Conservation (phyloP, 768 basidiomycete species). For the Daedaleopsis nitida region DNA sequence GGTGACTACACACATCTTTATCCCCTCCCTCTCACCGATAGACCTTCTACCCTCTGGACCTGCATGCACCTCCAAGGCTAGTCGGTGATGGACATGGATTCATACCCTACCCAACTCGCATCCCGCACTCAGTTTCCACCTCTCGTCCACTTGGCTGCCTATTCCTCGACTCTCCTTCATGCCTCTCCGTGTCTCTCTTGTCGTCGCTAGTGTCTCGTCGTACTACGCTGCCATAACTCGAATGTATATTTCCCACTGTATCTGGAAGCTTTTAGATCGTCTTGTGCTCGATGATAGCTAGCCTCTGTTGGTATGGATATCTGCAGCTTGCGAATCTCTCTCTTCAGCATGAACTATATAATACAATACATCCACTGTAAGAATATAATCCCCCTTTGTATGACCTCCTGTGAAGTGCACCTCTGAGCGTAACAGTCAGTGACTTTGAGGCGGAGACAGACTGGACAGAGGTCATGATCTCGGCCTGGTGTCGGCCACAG, state of each 20-base stretch:
- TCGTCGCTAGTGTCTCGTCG: slow-evolving; percentile 5
- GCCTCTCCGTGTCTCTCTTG: background rate
- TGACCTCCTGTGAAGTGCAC: background rate
- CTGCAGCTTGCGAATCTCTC: slow-evolving; percentile 4
- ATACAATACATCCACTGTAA: slow-evolving; percentile 18
- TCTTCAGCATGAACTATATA: slow-evolving; percentile 6
- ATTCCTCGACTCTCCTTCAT: background rate
- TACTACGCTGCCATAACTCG: background rate
- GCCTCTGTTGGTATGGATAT: slow-evolving; percentile 12
- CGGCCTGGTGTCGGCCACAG: too few species aligned
- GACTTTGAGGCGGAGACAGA: too few species aligned
- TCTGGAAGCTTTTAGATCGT: slow-evolving; percentile 18
- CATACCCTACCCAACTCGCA: background rate
- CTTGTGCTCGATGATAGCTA: slow-evolving; percentile 18
- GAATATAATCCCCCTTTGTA: slow-evolving; percentile 12
- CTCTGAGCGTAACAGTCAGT: too few species aligned
- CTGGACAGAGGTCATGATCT: too few species aligned
- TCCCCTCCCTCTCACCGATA: background rate
- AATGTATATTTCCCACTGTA: slow-evolving; percentile 18
- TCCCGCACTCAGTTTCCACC: background rate
- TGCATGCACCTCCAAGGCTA: background rate
- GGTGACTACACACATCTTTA: slow-evolving; percentile 21
- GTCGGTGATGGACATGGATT: slow-evolving; percentile 1
- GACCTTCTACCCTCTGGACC: background rate
- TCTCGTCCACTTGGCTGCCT: background rate